Evolutionary conservation across 257 asterid species (phyloP).

Genomic region (Solanum rostratum): DNA sequence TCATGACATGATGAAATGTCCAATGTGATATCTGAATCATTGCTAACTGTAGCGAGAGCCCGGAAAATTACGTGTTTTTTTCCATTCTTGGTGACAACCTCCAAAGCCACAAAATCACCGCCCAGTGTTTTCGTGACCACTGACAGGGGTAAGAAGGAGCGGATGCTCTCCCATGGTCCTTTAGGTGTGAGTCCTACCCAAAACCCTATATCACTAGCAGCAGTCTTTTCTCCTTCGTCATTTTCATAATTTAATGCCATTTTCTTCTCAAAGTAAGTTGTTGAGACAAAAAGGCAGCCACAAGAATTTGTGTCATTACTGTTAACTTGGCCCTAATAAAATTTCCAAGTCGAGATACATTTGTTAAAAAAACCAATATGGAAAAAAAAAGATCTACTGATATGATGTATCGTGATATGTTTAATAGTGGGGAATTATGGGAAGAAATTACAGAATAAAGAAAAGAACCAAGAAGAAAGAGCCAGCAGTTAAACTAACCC

Average conservation of each 20-base stretch:
- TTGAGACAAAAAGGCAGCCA: slow-evolving; percentile 59
- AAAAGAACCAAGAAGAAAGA: slow-evolving; percentile 1
- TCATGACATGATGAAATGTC: slow-evolving; percentile 50
- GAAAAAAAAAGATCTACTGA: background rate
- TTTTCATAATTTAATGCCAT: slow-evolving; percentile 34
- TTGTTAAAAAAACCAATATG: background rate
- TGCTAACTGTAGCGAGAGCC: slow-evolving; percentile 61
- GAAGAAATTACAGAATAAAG: background rate
- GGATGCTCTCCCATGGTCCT: slow-evolving; percentile 95
- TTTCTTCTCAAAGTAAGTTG: slow-evolving; percentile 77
- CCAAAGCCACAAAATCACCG: slow-evolving; percentile 80
- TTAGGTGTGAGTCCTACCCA: slow-evolving; percentile 74
- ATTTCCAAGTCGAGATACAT: background rate
- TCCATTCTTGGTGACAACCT: slow-evolving; percentile 74
- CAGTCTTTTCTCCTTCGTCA: slow-evolving; percentile 32
- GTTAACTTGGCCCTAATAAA: slow-evolving; percentile 49
- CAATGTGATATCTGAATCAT: slow-evolving; percentile 79
- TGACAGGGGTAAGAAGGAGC: slow-evolving; percentile 81
- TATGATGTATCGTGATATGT: background rate
- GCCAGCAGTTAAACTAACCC: slow-evolving; percentile 32
- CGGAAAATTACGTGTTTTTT: slow-evolving; percentile 77
- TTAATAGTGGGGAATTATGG: background rate
- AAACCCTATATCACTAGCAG: slow-evolving; percentile 71
- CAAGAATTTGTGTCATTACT: slow-evolving; percentile 29
- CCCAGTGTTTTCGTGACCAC: slow-evolving; percentile 59